Evolutionary conservation across 192 early-diverging fungal species (phyloP).

Genomic region (Coemansia sp.): DNA sequence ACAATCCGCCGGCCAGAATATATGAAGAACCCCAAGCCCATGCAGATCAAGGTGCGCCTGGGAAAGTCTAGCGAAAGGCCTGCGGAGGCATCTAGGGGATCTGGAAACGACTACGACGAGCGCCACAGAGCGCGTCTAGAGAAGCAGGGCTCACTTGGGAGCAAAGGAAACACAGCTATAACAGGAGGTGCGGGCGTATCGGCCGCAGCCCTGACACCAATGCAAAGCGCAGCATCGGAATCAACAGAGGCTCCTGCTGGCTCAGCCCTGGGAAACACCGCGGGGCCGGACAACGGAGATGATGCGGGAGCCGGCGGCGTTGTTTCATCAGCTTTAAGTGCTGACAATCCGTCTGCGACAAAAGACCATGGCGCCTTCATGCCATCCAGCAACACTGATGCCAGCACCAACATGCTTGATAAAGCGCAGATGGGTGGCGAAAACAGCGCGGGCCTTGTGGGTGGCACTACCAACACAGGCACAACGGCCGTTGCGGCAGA

Average conservation of each 20-base stretch:
- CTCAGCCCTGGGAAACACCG: background rate
- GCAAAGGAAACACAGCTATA: too few species aligned
- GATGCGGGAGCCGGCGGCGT: background rate
- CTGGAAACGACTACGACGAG: background rate
- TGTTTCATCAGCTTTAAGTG: background rate
- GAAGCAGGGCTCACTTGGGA: background rate
- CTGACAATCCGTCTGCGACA: background rate
- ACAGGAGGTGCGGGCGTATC: too few species aligned
- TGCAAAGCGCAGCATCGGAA: too few species aligned
- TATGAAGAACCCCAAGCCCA: constrained; percentile 42
- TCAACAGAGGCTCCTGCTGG: too few species aligned
- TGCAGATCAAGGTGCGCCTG: constrained; percentile 55
- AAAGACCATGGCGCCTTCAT: background rate
- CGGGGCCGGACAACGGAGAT: background rate
- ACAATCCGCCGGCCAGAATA: constrained; percentile 41
- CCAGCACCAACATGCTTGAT: background rate
- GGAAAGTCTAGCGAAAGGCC: constrained; percentile 39
- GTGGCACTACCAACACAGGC: background rate
- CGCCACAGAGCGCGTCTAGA: background rate
- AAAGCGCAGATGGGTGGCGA: background rate
- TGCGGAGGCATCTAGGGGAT: background rate
- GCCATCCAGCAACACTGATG: background rate
- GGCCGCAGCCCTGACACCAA: too few species aligned
- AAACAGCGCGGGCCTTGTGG: constrained; percentile 3
- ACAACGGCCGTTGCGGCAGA: background rate